Percentiles rank a stretch among this genome's conserved stretches.
Conservation (phyloP, 2,329 filamentous ascomycete genomes). For the Clonostachys rosea region DNA sequence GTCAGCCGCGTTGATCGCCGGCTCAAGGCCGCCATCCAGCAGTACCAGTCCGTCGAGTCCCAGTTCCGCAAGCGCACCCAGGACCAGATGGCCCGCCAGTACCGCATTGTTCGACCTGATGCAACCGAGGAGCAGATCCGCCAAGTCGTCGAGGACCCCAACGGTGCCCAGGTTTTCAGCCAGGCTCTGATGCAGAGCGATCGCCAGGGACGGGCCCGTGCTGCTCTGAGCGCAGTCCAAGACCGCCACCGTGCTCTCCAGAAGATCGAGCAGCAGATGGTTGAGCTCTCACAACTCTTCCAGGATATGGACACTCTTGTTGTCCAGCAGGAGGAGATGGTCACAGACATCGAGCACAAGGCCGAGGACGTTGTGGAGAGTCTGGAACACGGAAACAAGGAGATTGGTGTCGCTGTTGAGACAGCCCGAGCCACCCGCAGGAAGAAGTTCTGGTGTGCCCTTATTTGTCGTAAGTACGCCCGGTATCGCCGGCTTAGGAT, state of each 20-base stretch:
- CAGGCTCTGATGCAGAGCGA: constrained; percentile 80
- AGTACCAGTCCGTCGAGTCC: constrained; percentile 76
- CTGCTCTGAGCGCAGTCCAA: constrained; percentile 74
- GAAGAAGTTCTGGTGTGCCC: constrained; percentile 97
- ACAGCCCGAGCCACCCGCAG: constrained; percentile 76
- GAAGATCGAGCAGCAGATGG: constrained; percentile 89
- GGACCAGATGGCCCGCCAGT: constrained; percentile 84
- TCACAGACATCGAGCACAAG: constrained; percentile 80
- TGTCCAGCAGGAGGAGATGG: constrained; percentile 76
- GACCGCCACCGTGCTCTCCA: constrained; percentile 82
- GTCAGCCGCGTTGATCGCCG: constrained; percentile 76
- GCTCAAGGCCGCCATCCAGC: constrained; percentile 74
- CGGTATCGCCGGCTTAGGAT: too few species aligned
- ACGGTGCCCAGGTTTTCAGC: constrained; percentile 76
- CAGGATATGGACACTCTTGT: constrained; percentile 84
- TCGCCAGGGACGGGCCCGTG: constrained; percentile 75
- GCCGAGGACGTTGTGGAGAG: constrained; percentile 82
- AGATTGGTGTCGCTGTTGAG: constrained; percentile 76
- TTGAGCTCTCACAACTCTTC: constrained; percentile 83
- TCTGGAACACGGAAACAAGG: constrained; percentile 77
- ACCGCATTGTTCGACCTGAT: constrained; percentile 81
- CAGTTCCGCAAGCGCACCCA: constrained; percentile 76
- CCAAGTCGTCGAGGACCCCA: constrained; percentile 69
- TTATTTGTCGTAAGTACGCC: constrained; percentile 55
- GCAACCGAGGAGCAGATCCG: constrained; percentile 74